Evolutionary conservation across 768 basidiomycete species (phyloP).

Genomic region (Kwoniella shandongensis): DNA sequence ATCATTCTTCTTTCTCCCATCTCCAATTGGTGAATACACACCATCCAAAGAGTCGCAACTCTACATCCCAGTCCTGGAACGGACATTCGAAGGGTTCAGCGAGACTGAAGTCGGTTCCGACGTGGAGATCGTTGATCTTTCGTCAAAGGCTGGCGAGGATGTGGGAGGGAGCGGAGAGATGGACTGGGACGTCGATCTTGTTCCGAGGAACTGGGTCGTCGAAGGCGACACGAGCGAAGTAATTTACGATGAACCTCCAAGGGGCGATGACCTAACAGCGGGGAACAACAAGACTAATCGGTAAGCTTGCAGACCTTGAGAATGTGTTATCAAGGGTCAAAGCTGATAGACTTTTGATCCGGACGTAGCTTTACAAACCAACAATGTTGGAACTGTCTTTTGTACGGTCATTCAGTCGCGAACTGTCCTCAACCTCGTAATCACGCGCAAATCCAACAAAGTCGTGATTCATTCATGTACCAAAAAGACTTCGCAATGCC

Average conservation of each 20-base stretch:
- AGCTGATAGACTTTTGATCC: too few species aligned
- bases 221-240: slow-evolving; percentile 12
- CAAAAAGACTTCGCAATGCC: slow-evolving; percentile 19
- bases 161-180: neutral
- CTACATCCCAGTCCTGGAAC: slow-evolving; percentile 15
- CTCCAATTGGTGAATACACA: slow-evolving; percentile 27
- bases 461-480: slow-evolving; percentile 19
- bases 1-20: slow-evolving; percentile 31
- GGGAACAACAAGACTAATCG: neutral
- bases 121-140: slow-evolving; percentile 16
- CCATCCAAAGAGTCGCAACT: slow-evolving; percentile 19
- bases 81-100: slow-evolving; percentile 24
- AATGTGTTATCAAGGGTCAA: neutral
- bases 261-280: too few species aligned
- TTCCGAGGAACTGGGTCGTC: neutral
- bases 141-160: slow-evolving; percentile 5
- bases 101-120: slow-evolving; percentile 24
- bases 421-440: slow-evolving; percentile 37
- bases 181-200: slow-evolving; percentile 12
- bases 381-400: slow-evolving; percentile 42
- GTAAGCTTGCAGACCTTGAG: neutral
- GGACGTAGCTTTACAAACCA: slow-evolving; percentile 7
- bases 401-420: slow-evolving; percentile 28
- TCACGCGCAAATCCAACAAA: slow-evolving; percentile 23
- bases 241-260: slow-evolving; percentile 16